Percentiles rank a stretch among this genome's conserved stretches.
These are phyloP conservation scores for Hippophae rhamnoides DNA, from an alignment of 306 rosid species.

Conservation along the genomic window DNA sequence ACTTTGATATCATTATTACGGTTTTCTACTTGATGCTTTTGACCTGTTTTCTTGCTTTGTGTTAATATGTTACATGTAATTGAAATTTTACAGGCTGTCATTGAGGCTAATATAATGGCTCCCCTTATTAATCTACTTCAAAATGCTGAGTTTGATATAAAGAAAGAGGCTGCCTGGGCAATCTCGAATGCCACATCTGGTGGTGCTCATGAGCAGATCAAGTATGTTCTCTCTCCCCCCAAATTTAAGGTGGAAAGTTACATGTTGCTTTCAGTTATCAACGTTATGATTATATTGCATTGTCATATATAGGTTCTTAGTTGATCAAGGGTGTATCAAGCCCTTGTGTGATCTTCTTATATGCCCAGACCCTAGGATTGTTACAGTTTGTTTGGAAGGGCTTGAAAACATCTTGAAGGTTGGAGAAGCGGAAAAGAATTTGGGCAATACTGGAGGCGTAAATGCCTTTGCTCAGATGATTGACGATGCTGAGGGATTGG, in stretches of 20 bases:
- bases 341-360: slow-evolving; percentile 72
- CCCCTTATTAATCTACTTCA: slow-evolving; percentile 73
- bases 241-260: too few species aligned
- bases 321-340: slow-evolving; percentile 64
- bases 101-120: slow-evolving; percentile 55
- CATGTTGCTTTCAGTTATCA: too few species aligned
- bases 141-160: slow-evolving; percentile 91
- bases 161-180: slow-evolving; percentile 99
- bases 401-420: slow-evolving; percentile 95
- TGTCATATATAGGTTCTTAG: slow-evolving; percentile 41
- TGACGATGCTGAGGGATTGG: slow-evolving; percentile 92
- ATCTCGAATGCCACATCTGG: slow-evolving; percentile 95
- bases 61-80: not conserved
- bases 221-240: slow-evolving; percentile 24
- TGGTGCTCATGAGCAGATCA: slow-evolving; percentile 78
- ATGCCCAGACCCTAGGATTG: slow-evolving; percentile 91
- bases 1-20: too few species aligned
- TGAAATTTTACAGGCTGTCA: slow-evolving; percentile 42
- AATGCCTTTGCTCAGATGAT: slow-evolving; percentile 70
- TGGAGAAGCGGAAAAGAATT: slow-evolving; percentile 81
- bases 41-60: not conserved
- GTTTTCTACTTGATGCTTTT: not conserved
- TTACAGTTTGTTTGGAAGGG: slow-evolving; percentile 90
- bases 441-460: slow-evolving; percentile 52
- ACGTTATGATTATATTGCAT: not conserved